A percentile compares a stretch with the other conserved stretches of the same genome.
Conservation (phyloP, 176 grass and related monocot genomes). For the Ensete ventricosum region DNA sequence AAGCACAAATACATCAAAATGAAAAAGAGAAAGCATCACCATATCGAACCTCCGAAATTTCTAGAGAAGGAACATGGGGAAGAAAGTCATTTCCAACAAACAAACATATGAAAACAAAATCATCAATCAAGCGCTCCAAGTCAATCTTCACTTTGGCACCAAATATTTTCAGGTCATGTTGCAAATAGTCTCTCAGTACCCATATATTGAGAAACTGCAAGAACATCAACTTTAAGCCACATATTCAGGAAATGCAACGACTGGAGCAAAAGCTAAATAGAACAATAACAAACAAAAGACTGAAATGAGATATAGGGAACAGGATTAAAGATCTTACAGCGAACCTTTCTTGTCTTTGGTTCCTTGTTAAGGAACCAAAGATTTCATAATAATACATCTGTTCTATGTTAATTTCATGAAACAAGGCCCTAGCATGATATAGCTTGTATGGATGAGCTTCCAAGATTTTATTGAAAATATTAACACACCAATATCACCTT, state of each 20-base stretch:
- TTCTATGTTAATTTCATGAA: too few species aligned
- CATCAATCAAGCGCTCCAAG: slow-evolving; percentile 59
- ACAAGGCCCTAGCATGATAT: too few species aligned
- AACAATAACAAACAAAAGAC: background rate
- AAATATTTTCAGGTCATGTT: slow-evolving; percentile 55
- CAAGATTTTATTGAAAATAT: too few species aligned
- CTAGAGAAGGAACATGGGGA: slow-evolving; percentile 55
- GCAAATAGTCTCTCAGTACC: slow-evolving; percentile 67
- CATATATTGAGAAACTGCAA: slow-evolving; percentile 71
- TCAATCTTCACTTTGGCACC: slow-evolving; percentile 27
- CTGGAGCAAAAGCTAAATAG: background rate
- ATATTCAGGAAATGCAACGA: background rate
- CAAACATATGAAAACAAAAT: slow-evolving; percentile 72
- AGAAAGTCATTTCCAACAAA: slow-evolving; percentile 90
- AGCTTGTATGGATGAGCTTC: too few species aligned
- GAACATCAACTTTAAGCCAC: background rate
- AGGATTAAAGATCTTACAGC: background rate
- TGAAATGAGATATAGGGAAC: background rate
- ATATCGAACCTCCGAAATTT: slow-evolving; percentile 48
- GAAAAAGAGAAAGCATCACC: background rate
- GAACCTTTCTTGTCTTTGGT: background rate
- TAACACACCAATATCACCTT: too few species aligned
- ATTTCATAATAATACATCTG: too few species aligned
- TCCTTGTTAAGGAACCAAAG: too few species aligned
- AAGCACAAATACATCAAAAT: background rate